A percentile compares a stretch with the other conserved stretches of the same genome.
phyloP scores from a whole-genome alignment of 257 asterid genomes.

The Penstemon eatonii region DNA sequence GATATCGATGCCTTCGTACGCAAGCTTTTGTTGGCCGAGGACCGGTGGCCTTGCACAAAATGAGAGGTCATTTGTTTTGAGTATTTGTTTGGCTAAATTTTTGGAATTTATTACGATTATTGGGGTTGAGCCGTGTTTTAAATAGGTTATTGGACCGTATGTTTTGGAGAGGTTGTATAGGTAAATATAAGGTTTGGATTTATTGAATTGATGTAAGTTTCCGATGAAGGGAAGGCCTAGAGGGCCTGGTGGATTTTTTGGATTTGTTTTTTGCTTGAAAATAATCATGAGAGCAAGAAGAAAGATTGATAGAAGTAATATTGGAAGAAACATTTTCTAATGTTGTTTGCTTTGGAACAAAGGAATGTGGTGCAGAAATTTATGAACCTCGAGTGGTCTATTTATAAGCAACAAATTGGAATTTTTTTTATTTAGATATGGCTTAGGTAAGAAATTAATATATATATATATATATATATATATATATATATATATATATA shows the following conservation, averaged over 20 bases:
- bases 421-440: no score
- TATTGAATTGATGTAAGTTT: constrained; percentile 33
- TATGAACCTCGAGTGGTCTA: no score
- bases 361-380: no score
- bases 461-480: no score
- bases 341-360: no score
- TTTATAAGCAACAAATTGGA: no score
- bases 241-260: constrained; percentile 30
- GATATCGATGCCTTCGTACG: constrained; percentile 39
- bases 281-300: background rate
- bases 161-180: constrained; percentile 10
- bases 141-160: constrained; percentile 32
- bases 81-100: constrained; percentile 11
- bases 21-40: constrained; percentile 34
- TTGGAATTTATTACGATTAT: constrained; percentile 26
- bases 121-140: constrained; percentile 29
- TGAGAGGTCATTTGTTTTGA: constrained; percentile 27
- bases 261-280: background rate
- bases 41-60: constrained; percentile 35
- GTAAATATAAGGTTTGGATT: constrained; percentile 26
- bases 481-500: no score
- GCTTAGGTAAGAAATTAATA: no score
- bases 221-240: constrained; percentile 35
- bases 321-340: background rate
- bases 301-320: background rate